Evolutionary conservation across 768 basidiomycete species (phyloP).

Genomic region (Hebeloma cylindrosporum): DNA sequence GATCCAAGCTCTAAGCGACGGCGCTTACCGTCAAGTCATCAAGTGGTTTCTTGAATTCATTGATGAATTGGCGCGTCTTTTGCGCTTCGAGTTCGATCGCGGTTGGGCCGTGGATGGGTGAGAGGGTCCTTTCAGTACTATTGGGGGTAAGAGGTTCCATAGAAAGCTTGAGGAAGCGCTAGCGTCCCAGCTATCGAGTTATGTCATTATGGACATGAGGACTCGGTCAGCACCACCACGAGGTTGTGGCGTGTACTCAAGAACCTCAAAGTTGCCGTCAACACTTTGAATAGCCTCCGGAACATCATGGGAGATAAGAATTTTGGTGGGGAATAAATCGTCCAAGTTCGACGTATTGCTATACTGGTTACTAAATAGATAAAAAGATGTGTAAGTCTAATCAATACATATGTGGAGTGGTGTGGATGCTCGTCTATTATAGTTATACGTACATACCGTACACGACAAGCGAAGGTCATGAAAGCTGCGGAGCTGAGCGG

Average conservation of each 20-base stretch:
- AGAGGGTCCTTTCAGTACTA: slow-evolving; percentile 7
- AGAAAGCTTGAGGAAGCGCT: neutral
- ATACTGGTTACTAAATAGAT: slow-evolving; percentile 20
- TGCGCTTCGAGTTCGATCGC: slow-evolving; percentile 10
- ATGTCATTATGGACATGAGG: no score
- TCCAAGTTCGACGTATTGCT: neutral
- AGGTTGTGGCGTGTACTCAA: no score
- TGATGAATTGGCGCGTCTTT: slow-evolving; percentile 13
- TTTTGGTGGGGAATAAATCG: slow-evolving; percentile 6
- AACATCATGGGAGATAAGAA: slow-evolving; percentile 3
- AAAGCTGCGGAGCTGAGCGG: neutral
- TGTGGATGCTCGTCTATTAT: slow-evolving; percentile 12
- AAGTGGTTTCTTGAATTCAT: slow-evolving; percentile 18
- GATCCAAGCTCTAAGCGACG: neutral
- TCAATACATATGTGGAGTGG: slow-evolving; percentile 13
- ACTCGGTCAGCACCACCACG: no score
- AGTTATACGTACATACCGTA: slow-evolving; percentile 15
- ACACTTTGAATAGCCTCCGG: no score
- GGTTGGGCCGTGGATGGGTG: slow-evolving; percentile 9
- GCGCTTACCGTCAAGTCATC: slow-evolving; percentile 19
- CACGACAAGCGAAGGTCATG: slow-evolving; percentile 2
- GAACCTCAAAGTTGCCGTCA: no score
- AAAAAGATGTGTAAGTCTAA: slow-evolving; percentile 13
- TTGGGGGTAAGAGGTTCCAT: slow-evolving; percentile 23
- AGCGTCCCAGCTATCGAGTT: no score